Conservation (phyloP, 352 stramenopile species). For the Phytophthora pistaciae region DNA sequence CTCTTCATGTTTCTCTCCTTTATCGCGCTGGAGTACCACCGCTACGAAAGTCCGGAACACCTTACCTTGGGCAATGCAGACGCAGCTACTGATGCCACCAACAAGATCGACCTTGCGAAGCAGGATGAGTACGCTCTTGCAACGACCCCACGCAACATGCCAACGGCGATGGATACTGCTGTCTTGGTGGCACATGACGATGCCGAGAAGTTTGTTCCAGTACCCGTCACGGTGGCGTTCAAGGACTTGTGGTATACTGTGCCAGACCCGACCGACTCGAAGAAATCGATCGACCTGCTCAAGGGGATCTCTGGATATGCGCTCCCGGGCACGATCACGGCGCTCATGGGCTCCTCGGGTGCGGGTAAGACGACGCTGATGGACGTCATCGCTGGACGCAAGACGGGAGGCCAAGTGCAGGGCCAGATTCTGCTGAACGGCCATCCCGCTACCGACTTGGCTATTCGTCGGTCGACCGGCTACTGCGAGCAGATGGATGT, state of each 20-base stretch:
- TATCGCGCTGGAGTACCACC: slow-evolving; percentile 20
- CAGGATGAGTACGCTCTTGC: slow-evolving; percentile 7
- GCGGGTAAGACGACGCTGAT: slow-evolving; percentile 30
- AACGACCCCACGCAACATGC: slow-evolving; percentile 2
- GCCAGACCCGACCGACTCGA: slow-evolving; percentile 7
- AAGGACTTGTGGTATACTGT: slow-evolving; percentile 28
- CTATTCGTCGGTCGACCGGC: slow-evolving; percentile 18
- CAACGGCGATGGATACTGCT: not conserved
- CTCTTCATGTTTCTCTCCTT: slow-evolving; percentile 27
- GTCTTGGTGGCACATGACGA: not conserved
- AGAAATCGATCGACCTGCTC: slow-evolving; percentile 20
- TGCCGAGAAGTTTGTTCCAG: slow-evolving; percentile 4
- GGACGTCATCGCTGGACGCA: slow-evolving; percentile 28
- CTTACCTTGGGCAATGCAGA: not conserved
- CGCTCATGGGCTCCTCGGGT: slow-evolving; percentile 26
- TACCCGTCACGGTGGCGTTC: slow-evolving; percentile 20
- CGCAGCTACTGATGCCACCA: not conserved
- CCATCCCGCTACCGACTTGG: slow-evolving; percentile 14
- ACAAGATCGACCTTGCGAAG: not conserved
- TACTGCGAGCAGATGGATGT: slow-evolving; percentile 32
- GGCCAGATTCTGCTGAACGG: slow-evolving; percentile 23
- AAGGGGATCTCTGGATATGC: slow-evolving; percentile 25
- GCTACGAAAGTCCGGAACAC: slow-evolving; percentile 27
- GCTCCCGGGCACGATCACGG: slow-evolving; percentile 18
- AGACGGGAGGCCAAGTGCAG: slow-evolving; percentile 15